Base-by-base conservation (phyloP, 768 basidiomycete genomes). In the Leucosporidium creatinivorum region DNA sequence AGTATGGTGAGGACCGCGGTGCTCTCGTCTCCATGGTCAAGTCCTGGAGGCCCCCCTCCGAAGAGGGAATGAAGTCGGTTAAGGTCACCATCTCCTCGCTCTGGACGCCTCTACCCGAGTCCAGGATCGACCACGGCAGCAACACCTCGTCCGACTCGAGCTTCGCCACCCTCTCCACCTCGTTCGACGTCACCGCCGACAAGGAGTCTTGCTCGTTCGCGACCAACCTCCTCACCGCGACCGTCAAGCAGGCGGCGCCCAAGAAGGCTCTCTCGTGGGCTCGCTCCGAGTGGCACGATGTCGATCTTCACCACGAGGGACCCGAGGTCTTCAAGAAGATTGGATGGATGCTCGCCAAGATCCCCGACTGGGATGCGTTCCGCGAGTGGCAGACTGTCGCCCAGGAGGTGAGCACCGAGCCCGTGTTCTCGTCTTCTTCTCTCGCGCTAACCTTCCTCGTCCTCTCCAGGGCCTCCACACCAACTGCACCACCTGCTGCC, bases 231-330 rank as follows among this genome's bases (percentile, higher is more conserved):
- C 82, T 97, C 26, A 83, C 86, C 55, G 92, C 90, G 75, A 82
- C 79, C 2, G 87, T 92, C 19, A 82, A 83, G 18, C 84, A 89
- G 75, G 87, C 86, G 87, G 33, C 75, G 84, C 26, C 19, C 26
- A 47, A 60, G 18, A 60, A 61, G 19, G 65, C 66, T 21, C 2
- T 25, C 1, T 87, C 91, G 74, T 97, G 93, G 93, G 85, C 88
- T 8, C 81, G 80, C 36, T 85, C 83, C 18, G 68, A 74, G 8
- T 96, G 90, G 91, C 80, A 79, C 51, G 88, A 91, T 73, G 85
- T 97, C 54, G 91, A 94, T 77, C 87, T 89, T 72, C 81, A 91
- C 13, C 87, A 93, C 73, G 90, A 94, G 75, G 86, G 92, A 5
- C 80, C 83, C 17, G 74, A 76, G 17, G 87, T 86, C 1, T 94